Percentiles rank a stretch among this genome's conserved stretches.
phyloP scores from a whole-genome alignment of 139 green algal species.

The Micractinium sp. region DNA sequence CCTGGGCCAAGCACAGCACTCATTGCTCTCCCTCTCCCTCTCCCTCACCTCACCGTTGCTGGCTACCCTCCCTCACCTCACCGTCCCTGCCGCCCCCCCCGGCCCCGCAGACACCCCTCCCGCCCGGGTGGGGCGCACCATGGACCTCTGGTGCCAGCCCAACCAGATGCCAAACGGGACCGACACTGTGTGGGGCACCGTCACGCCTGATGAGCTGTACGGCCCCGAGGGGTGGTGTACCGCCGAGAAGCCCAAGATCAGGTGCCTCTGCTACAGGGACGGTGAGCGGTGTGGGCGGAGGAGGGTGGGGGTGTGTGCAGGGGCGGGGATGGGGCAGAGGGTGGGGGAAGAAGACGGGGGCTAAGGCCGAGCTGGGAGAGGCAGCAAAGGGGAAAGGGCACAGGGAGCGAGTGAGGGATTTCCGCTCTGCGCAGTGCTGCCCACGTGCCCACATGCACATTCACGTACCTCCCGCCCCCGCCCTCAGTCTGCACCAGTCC shows the following conservation, averaged over 20 bases:
- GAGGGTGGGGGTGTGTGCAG: not conserved
- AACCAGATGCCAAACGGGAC: conserved; percentile 1
- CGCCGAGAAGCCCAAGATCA: conserved; percentile 23
- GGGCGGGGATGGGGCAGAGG: not conserved
- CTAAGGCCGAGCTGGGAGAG: too few relatives aligned
- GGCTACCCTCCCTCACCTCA: not conserved
- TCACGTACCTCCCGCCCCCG: too few relatives aligned
- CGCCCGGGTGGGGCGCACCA: not conserved
- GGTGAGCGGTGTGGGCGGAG: not conserved
- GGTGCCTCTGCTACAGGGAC: not conserved
- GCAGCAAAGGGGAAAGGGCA: too few relatives aligned
- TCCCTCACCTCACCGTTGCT: not conserved
- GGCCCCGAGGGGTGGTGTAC: conserved; percentile 60
- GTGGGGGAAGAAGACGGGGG: too few relatives aligned
- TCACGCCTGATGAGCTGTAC: conserved; percentile 37
- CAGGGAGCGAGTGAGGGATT: too few relatives aligned
- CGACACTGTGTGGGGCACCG: conserved; percentile 3
- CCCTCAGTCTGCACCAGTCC: too few relatives aligned
- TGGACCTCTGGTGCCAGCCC: conserved; percentile 18
- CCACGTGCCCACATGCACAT: too few relatives aligned
- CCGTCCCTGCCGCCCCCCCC: not conserved
- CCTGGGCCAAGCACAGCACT: too few relatives aligned
- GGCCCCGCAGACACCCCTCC: not conserved
- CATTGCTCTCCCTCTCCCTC: not conserved
- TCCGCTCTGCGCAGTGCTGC: too few relatives aligned